Conservation (phyloP, 164 flowering plant species). For the Aristolochia californica region DNA sequence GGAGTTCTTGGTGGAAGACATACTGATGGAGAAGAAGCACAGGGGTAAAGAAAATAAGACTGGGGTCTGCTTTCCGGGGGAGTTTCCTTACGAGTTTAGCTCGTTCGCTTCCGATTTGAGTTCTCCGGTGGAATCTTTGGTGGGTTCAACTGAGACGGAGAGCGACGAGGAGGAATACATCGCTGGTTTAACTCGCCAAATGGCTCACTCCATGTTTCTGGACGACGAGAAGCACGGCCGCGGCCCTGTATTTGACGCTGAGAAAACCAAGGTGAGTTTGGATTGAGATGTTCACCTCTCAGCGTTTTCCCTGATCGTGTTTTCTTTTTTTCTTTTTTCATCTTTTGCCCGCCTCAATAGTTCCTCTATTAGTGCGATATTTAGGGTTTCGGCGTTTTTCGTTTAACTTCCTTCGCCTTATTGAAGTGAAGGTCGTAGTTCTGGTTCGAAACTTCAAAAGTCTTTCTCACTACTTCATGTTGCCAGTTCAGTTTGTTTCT, state of each 20-base stretch:
- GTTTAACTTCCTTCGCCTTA: no score
- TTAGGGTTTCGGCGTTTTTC: no score
- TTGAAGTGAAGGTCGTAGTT: no score
- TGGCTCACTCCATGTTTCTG: slow-evolving; percentile 38
- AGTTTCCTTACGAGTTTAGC: slow-evolving; percentile 42
- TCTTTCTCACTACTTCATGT: no score
- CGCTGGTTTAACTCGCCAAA: slow-evolving; percentile 39
- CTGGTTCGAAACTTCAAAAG: no score
- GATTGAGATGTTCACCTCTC: neutral
- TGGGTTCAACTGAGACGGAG: slow-evolving; percentile 24
- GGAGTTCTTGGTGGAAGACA: slow-evolving; percentile 43
- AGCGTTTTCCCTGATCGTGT: neutral
- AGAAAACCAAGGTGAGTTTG: slow-evolving; percentile 18
- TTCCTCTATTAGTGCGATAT: no score
- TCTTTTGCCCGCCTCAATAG: neutral
- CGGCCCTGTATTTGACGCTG: neutral
- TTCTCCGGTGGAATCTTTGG: slow-evolving; percentile 25
- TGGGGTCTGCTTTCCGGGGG: slow-evolving; percentile 24
- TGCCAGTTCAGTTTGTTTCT: neutral
- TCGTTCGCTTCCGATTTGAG: slow-evolving; percentile 26
- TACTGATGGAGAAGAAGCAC: slow-evolving; percentile 19
- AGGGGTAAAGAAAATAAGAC: neutral
- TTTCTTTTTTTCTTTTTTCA: neutral
- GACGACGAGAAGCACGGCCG: slow-evolving; percentile 20
- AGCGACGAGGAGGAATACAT: slow-evolving; percentile 28